These are phyloP conservation scores for Plasmodium knowlesi DNA, from an alignment of 169 alveolate species.

Conservation along the genomic window DNA sequence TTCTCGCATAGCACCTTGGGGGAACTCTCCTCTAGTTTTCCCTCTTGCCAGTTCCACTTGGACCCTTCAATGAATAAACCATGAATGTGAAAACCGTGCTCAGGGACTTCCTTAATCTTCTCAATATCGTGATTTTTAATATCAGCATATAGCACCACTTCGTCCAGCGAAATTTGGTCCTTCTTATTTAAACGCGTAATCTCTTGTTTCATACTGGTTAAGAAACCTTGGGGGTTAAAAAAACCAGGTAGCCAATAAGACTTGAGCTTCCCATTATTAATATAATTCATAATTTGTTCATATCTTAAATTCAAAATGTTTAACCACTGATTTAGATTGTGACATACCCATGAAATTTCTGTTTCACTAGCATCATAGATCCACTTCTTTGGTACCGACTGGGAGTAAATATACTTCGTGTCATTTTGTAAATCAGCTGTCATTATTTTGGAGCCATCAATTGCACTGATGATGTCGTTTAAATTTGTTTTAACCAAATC, in stretches of 20 bases:
- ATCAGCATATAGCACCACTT: conserved; percentile 93
- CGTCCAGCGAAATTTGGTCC: conserved; percentile 95
- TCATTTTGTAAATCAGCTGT: conserved; percentile 94
- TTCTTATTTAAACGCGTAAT: conserved; percentile 92
- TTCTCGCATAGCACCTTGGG: conserved; percentile 87
- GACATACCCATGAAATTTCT: conserved; percentile 96
- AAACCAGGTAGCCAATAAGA: conserved; percentile 95
- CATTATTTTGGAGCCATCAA: conserved; percentile 95
- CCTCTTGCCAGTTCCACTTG: conserved; percentile 93
- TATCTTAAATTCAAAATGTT: conserved; percentile 94
- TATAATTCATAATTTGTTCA: conserved; percentile 93
- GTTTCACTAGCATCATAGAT: conserved; percentile 96
- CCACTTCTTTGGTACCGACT: conserved; percentile 94
- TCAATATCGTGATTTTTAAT: conserved; percentile 85
- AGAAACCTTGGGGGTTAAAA: conserved; percentile 96
- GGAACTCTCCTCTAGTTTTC: conserved; percentile 92
- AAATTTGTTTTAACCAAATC: conserved; percentile 92
- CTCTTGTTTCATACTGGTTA: conserved; percentile 97
- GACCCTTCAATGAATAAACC: conserved; percentile 97
- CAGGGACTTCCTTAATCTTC: conserved; percentile 86
- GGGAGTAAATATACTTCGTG: conserved; percentile 89
- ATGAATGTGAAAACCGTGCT: conserved; percentile 92
- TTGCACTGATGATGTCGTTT: conserved; percentile 92
- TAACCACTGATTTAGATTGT: conserved; percentile 95
- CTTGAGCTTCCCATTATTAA: conserved; percentile 92